These are phyloP conservation scores for Cercospora sp. DNA, from an alignment of 2,329 filamentous ascomycete genomes.

Conservation along the genomic window DNA sequence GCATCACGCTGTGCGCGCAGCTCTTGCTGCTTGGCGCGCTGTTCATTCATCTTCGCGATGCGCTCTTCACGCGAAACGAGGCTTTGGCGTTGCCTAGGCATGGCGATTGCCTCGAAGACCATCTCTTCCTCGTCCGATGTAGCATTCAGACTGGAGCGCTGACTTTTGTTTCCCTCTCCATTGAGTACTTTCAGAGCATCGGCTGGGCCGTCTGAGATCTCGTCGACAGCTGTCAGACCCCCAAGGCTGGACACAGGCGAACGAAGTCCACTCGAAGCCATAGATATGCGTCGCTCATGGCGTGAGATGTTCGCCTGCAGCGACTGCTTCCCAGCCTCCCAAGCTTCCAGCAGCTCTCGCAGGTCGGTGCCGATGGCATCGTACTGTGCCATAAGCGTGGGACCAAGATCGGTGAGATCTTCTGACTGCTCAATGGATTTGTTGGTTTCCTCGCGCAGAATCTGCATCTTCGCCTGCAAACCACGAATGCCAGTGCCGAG, in stretches of 20 bases:
- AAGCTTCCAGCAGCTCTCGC: conserved; percentile 55
- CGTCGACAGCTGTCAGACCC: conserved; percentile 58
- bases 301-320: conserved; percentile 79
- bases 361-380: conserved; percentile 91
- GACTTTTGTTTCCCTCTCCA: conserved; percentile 56
- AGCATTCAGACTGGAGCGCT: conserved; percentile 52
- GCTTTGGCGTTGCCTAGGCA: conserved; percentile 60
- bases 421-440: conserved; percentile 70
- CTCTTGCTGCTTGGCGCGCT: conserved; percentile 71
- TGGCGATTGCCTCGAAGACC: conserved; percentile 87
- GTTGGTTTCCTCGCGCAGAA: conserved; percentile 87
- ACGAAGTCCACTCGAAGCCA: conserved; percentile 48
- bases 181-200: conserved; percentile 77
- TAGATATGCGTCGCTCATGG: conserved; percentile 63
- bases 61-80: conserved; percentile 81
- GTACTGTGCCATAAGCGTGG: conserved; percentile 81
- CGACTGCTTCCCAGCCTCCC: conserved; percentile 69
- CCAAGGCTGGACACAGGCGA: conserved; percentile 59
- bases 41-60: conserved; percentile 82
- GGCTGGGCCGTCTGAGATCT: conserved; percentile 58
- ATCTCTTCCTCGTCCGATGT: conserved; percentile 61
- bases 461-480: conserved; percentile 89
- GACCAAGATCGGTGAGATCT: conserved; percentile 63
- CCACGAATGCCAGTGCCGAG: conserved; percentile 88
- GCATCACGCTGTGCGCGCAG: conserved; percentile 74